Conservation (phyloP, 2,329 filamentous ascomycete species). For the Botrytis cinerea region DNA sequence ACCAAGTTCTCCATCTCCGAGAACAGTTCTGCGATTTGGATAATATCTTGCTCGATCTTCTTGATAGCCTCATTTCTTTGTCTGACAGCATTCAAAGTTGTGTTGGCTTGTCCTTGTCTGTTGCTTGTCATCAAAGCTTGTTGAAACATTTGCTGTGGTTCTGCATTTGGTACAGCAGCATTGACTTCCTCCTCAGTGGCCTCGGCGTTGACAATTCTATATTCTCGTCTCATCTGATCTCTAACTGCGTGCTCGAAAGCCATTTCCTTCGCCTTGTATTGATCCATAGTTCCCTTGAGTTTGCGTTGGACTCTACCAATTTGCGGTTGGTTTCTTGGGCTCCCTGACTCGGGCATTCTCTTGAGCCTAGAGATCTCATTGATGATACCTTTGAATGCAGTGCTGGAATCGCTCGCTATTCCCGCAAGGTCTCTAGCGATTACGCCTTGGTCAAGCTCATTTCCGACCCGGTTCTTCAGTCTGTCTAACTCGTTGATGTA, state of each 20-base stretch:
- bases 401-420: conserved; percentile 78
- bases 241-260: conserved; percentile 78
- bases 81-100: conserved; percentile 76
- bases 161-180: conserved; percentile 73
- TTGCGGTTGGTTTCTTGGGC: conserved; percentile 74
- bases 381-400: conserved; percentile 34
- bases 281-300: conserved; percentile 77
- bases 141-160: conserved; percentile 75
- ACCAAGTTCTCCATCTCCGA: conserved; percentile 85
- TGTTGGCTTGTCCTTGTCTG: conserved; percentile 77
- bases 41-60: conserved; percentile 90
- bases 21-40: conserved; percentile 84
- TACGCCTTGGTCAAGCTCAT: conserved; percentile 61
- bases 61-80: conserved; percentile 83
- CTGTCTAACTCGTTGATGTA: too few relatives aligned
- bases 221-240: conserved; percentile 85
- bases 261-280: conserved; percentile 79
- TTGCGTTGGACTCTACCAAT: conserved; percentile 78
- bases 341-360: conserved; percentile 72
- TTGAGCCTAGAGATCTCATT: conserved; percentile 71
- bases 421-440: conserved; percentile 62
- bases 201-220: conserved; percentile 83
- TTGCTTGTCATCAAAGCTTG: conserved; percentile 82
- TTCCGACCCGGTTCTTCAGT: conserved; percentile 69
- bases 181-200: conserved; percentile 76